These are phyloP conservation scores for Deakozyma indianensis DNA, from an alignment of 805 yeast genomes.

Conservation along the genomic window DNA sequence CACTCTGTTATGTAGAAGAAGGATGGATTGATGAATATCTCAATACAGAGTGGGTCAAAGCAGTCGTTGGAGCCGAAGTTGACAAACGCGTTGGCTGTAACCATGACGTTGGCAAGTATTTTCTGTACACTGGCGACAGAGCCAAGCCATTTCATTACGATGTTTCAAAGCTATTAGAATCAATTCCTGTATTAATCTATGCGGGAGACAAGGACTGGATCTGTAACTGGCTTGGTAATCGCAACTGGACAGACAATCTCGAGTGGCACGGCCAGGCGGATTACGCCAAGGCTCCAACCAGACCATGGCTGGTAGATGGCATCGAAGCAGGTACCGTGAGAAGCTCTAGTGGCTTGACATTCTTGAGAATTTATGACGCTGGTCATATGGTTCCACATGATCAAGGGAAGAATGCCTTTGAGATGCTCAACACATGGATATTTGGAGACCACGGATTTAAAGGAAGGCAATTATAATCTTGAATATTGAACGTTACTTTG, in stretches of 20 bases:
- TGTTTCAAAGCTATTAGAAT: conserved; percentile 60
- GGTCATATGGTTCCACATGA: conserved; percentile 96
- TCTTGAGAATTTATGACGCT: conserved; percentile 72
- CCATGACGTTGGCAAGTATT: conserved; percentile 63
- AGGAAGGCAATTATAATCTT: too few species aligned
- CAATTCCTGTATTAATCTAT: conserved; percentile 71
- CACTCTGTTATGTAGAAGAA: conserved; percentile 69
- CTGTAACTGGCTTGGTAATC: conserved; percentile 93
- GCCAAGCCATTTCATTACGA: conserved; percentile 72
- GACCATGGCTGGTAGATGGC: conserved; percentile 28
- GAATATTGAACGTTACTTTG: too few species aligned
- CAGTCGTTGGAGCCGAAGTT: conserved; percentile 84
- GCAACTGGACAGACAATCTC: conserved; percentile 63
- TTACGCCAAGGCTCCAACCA: conserved; percentile 29
- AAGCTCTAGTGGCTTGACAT: conserved; percentile 59
- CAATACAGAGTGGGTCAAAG: conserved; percentile 61
- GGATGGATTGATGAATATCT: conserved; percentile 64
- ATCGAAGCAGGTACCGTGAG: conserved; percentile 55
- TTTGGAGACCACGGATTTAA: too few species aligned
- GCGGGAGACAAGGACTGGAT: conserved; percentile 96
- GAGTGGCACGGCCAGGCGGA: conserved; percentile 50
- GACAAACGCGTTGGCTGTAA: conserved; percentile 38
- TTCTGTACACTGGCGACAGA: conserved; percentile 81
- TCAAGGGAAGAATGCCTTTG: conserved; percentile 65
- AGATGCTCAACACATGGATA: conserved; percentile 79